Conservation (phyloP, 331 rosid species). For the Ulmus americana region DNA sequence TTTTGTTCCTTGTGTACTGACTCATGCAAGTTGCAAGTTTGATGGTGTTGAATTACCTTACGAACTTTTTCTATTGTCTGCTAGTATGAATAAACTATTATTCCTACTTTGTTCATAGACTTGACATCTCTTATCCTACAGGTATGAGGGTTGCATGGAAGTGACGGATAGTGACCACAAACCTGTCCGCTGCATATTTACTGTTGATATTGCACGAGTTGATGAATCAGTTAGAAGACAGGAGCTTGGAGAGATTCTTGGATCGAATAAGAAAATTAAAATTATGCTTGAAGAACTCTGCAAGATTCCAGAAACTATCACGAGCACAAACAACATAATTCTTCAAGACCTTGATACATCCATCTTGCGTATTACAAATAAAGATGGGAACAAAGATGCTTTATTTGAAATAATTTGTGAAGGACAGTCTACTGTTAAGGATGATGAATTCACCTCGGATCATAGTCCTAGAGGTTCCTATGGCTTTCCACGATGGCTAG, state of each 20-base stretch:
- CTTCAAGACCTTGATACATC: conserved; percentile 83
- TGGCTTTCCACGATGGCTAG: conserved; percentile 94
- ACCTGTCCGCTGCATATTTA: conserved; percentile 88
- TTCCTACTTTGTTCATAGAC: neutral
- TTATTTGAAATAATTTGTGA: conserved; percentile 68
- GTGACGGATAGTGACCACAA: conserved; percentile 98
- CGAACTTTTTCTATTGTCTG: too few relatives aligned
- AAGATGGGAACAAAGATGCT: conserved; percentile 51
- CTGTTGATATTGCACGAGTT: conserved; percentile 77
- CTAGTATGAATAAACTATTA: too few relatives aligned
- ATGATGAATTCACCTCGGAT: conserved; percentile 47
- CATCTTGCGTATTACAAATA: conserved; percentile 82
- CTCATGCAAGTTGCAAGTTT: too few relatives aligned
- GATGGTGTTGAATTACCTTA: too few relatives aligned
- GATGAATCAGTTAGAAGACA: conserved; percentile 89
- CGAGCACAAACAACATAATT: conserved; percentile 90
- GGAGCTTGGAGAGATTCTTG: conserved; percentile 72
- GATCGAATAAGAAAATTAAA: conserved; percentile 62
- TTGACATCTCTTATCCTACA: conserved; percentile 30
- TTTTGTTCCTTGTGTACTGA: too few relatives aligned
- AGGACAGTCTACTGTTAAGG: conserved; percentile 58
- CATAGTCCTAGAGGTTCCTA: conserved; percentile 63
- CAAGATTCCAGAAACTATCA: conserved; percentile 84
- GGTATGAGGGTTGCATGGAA: conserved; percentile 97
- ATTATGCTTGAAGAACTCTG: conserved; percentile 41